Base-by-base conservation (phyloP, 768 basidiomycete species). In the Hortiboletus campestris region DNA sequence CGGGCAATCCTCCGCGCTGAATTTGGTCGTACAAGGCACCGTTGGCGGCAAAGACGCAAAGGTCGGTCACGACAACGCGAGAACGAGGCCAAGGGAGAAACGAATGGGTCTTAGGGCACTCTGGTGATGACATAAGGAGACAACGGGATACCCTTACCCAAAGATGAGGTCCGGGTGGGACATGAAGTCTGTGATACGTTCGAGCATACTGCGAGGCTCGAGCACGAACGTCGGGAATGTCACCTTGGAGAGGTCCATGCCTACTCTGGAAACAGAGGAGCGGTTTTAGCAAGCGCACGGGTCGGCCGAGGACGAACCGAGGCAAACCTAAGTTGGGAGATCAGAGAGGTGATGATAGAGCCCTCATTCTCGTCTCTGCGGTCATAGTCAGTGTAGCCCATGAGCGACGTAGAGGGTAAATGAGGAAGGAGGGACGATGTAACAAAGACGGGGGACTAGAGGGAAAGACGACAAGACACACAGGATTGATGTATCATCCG, bases 171-270 rank as follows among this genome's bases (percentile, higher is more conserved):
- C 95, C 31, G 97, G 94, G 74, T 98, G 97, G 53, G 94, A 89
- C 88, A 98, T 95, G 75, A 99, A 99, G 77, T 99, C 96, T 34
- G 97, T 98, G 65, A 99, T 96, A 62, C 97, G 86, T 77, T 99
- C 97, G 46, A 98, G 84, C 89, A 98, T 93, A 64, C 91, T 94
- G 67, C 97, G 79, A 6, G 97, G 97, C 75, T 99, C 96, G 55
- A 99, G 84, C 0, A 99, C 96, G 66, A 98, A 99, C 0, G 88
- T 89, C 38, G 92, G 93, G 71, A 94, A 90, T 16, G 93, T 94
- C 58, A 98, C 94, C 74, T 93, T 89, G 61, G 85, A 87, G 55
- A 98, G 85, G 74, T 99, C 97, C 95, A 97, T 97, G 40, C 95
- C 96, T 58, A 94, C 89, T 74, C 94, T 91, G 69, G 55, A 48